Evolutionary conservation across 1,284 basidiomycete genomes (phyloP).

Genomic region (Leccinum proximum): DNA sequence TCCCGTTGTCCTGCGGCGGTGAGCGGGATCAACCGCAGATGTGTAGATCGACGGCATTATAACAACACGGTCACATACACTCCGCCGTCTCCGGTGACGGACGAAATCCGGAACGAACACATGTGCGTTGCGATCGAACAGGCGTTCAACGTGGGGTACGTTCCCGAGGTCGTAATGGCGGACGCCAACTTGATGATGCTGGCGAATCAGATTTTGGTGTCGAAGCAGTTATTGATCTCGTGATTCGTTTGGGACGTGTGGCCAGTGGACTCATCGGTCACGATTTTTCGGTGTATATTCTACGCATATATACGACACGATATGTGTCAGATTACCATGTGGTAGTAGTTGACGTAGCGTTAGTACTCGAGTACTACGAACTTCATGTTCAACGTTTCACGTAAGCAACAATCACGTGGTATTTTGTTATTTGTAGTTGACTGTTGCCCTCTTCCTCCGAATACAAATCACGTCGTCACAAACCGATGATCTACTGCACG

Average conservation of each 20-base stretch:
- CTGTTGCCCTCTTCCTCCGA: no score
- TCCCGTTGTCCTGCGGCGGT: conserved; percentile 69
- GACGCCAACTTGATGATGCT: conserved; percentile 90
- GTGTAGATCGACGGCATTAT: conserved; percentile 14
- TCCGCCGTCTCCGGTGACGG: conserved; percentile 33
- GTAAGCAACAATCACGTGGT: no score
- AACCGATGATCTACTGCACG: no score
- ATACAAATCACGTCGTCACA: no score
- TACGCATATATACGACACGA: no score
- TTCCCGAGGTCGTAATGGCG: conserved; percentile 89
- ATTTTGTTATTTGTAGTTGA: no score
- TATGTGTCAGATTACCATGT: no score
- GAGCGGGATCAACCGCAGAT: conserved; percentile 21
- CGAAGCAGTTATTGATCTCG: conserved; percentile 55
- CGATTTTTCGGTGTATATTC: no score
- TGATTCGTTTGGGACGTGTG: not conserved
- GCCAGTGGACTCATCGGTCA: not conserved
- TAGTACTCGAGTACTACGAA: no score
- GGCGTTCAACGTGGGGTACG: conserved; percentile 87
- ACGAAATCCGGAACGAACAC: conserved; percentile 72
- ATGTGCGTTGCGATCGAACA: conserved; percentile 79
- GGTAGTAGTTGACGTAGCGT: no score
- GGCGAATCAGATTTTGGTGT: conserved; percentile 81
- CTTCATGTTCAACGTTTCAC: no score
- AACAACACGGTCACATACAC: conserved; percentile 16